Conservation (phyloP, 225 moss, liverwort and hornwort species). For the Marchantia polymorpha region DNA sequence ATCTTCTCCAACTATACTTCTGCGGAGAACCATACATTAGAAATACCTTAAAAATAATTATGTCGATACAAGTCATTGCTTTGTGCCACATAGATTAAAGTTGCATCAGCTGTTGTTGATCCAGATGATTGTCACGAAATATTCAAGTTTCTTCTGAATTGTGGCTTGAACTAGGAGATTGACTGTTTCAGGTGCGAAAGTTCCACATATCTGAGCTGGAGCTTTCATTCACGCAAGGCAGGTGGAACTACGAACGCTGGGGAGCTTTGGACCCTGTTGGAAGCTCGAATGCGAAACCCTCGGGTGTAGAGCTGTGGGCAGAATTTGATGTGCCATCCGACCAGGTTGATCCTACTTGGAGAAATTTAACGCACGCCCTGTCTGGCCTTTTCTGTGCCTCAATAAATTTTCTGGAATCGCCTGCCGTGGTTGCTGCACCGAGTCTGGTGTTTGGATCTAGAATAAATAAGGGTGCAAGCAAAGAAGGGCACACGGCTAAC, state of each 20-base stretch:
- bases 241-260: conserved; percentile 88
- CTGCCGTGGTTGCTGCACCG: conserved; percentile 57
- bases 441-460: conserved; percentile 36
- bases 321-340: conserved; percentile 50
- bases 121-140: not conserved
- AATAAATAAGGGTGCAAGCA: too few species aligned
- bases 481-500: not conserved
- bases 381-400: conserved; percentile 95
- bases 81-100: too few species aligned
- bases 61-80: too few species aligned
- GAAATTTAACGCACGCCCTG: conserved; percentile 77
- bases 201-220: conserved; percentile 78
- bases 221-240: conserved; percentile 88
- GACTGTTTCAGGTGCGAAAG: conserved; percentile 51
- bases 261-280: conserved; percentile 56
- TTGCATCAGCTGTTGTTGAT: not conserved
- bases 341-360: conserved; percentile 70
- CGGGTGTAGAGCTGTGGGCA: conserved; percentile 84
- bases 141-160: not conserved
- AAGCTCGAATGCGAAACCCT: conserved; percentile 65
- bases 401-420: conserved; percentile 83
- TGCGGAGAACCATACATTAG: too few species aligned
- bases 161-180: not conserved
- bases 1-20: too few species aligned
- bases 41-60: too few species aligned